Evolutionary conservation across 148 eudicot genomes (phyloP).

Genomic region (Dysphania ambrosioides): DNA sequence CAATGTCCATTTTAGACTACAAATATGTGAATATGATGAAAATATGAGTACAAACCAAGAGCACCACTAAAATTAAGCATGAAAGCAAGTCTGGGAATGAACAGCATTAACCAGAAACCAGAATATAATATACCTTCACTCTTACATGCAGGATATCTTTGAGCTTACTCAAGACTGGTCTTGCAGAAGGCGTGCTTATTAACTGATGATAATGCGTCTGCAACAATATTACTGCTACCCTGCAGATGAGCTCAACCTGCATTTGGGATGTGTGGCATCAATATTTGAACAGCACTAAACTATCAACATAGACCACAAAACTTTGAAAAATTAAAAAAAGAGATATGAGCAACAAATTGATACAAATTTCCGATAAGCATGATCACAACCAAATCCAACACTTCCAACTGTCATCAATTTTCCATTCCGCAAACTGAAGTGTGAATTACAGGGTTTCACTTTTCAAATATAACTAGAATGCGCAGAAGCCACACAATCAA

Average conservation of each 20-base stretch:
- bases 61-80: not conserved
- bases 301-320: not conserved
- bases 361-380: not conserved
- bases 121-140: conserved; percentile 58
- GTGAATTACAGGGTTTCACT: no score
- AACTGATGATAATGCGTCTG: conserved; percentile 82
- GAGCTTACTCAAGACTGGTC: conserved; percentile 61
- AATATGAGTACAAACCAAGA: not conserved
- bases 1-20: not conserved
- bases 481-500: no score
- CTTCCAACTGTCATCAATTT: conserved; percentile 1
- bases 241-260: conserved; percentile 91
- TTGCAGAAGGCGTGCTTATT: conserved; percentile 62
- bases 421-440: not conserved
- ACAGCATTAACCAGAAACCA: not conserved
- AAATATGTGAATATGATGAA: not conserved
- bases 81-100: no score
- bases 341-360: not conserved
- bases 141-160: conserved; percentile 65
- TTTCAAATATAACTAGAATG: no score
- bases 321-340: not conserved
- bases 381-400: no score
- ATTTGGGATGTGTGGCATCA: conserved; percentile 18
- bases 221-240: conserved; percentile 58
- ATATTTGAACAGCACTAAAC: not conserved